Evolutionary conservation across 1,284 basidiomycete species (phyloP), one percentile per base, ranked within the genome.

Genomic region (Cryptococcus depauperatus): DNA sequence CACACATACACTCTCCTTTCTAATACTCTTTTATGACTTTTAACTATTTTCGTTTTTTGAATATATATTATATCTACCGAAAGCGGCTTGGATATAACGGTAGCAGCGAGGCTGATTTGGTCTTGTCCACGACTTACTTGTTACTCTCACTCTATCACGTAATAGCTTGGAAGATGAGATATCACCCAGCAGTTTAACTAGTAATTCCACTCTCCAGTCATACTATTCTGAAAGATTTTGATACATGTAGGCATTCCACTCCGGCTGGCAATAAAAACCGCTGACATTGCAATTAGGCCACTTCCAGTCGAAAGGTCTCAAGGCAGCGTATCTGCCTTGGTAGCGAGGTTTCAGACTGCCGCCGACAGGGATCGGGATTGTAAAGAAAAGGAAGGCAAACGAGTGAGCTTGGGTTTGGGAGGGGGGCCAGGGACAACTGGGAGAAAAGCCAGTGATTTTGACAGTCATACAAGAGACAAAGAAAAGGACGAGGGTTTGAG

Each of bases 271-370:
- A n/a, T 14, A 33, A 18, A 14, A 33, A 4, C 11, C 6, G 35
- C 35, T 37, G 22, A 37, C n/a, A 2, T 14, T 25, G 7, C 19
- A 1, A 9, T 11, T 26, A 61, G 56, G 59, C 59, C 59, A 5
- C 42, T 61, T 14, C 59, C 59, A 3, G 59, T 61, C 10, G 59
- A 61, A 44, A 40, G 54, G 37, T 61, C 59, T 7, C 57, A 59
- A 51, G 59, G 59, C 8, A 54, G 51, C 32, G 59, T 61, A 38
- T 61, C 58, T 6, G 55, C 58, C n/a, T 47, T 62, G 2, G 60
- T 62, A 6, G 60, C 60, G 3, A 50, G 60, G 4, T 62, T 60
- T 41, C 60, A 62, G 40, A 62, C 53, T 9, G 60, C 58, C 38
- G 60, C 60, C 3, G 46, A 60, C 22, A 40, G 51, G 19, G 55